Evolutionary conservation across 306 rosid genomes (phyloP).

Genomic region (Corylus americana): DNA sequence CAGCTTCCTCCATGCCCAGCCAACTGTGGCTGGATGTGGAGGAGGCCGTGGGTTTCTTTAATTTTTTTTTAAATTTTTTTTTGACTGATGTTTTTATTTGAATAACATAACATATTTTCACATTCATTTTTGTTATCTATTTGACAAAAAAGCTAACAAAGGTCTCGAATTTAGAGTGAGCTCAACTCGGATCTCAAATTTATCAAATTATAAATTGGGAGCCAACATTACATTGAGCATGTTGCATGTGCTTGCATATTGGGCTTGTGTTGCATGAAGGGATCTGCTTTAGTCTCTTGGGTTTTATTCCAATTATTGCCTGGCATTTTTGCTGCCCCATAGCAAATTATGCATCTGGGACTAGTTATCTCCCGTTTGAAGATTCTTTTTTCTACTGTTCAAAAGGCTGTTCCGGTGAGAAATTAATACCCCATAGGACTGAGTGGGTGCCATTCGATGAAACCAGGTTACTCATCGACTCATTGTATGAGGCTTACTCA

Average conservation of each 20-base stretch:
- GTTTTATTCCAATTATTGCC: not conserved
- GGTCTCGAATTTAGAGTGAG: too few relatives aligned
- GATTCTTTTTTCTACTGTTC: not conserved
- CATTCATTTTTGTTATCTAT: too few relatives aligned
- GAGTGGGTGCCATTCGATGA: not conserved
- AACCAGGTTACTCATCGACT: not conserved
- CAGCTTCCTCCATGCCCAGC: too few relatives aligned
- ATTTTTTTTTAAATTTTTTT: not conserved
- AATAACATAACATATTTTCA: too few relatives aligned
- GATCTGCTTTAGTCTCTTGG: not conserved
- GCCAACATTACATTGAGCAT: not conserved
- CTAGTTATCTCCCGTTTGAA: not conserved
- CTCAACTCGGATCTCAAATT: too few relatives aligned
- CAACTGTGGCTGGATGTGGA: too few relatives aligned
- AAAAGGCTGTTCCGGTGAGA: not conserved
- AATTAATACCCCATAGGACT: not conserved
- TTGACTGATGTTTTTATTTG: not conserved
- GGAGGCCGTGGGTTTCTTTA: not conserved
- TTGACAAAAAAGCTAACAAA: too few relatives aligned
- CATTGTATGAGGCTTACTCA: not conserved
- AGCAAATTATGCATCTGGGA: not conserved
- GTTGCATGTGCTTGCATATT: not conserved
- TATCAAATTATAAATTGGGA: too few relatives aligned
- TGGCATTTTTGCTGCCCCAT: not conserved
- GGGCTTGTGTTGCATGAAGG: slow-evolving; percentile 1